Base-by-base conservation (phyloP, 805 yeast genomes). In the Diddensiella caesifluorescens region DNA sequence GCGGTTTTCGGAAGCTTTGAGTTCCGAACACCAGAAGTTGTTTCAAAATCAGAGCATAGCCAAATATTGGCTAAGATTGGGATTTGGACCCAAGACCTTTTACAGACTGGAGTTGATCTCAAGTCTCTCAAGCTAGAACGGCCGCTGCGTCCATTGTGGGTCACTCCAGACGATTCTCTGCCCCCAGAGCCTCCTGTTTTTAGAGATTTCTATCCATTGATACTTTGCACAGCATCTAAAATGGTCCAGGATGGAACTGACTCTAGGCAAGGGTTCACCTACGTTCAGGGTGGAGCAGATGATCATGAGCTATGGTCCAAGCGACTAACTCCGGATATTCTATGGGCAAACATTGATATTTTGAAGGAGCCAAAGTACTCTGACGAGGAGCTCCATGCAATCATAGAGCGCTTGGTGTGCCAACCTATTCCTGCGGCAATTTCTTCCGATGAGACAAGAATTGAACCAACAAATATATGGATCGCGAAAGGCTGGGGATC, bases 281-380 rank as follows among this genome's bases (percentile, higher is more conserved):
- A 88, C 55, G 83, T 87, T 1, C 96, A 87, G 60, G 97, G 97
- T 1, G 92, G 95, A 0, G 96, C 92, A 0, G 97, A 88, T 60
- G 96, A 89, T 54, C 95, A 88, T 57, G 97, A 88, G 54, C 65
- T 80, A 7, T 88, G 96, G 97, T 73, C 81, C 0, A 66, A 72
- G 3, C 64, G 69, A 0, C 59, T 86, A 22, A 71, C 68, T 1
- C 77, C 89, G 0, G 51, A 53, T 0, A 37, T 74, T 21, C 74
- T 83, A 37, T 86, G 95, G 94, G 39, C 55, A 3, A 55, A 51
- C 7, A 38, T 43, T 4, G 55, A 52, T 2, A 39, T 39, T 2
- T 42, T 63, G n/a, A 21, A 35, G 15, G 22, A 45, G 4, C 5
- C 12, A 5, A 29, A 34, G 15, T 25, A 30, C 10, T 15, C 42